Evolutionary conservation across 208 protist species (phyloP), one percentile per base, ranked within the genome.

Genomic region (Naegleria gruberi): DNA sequence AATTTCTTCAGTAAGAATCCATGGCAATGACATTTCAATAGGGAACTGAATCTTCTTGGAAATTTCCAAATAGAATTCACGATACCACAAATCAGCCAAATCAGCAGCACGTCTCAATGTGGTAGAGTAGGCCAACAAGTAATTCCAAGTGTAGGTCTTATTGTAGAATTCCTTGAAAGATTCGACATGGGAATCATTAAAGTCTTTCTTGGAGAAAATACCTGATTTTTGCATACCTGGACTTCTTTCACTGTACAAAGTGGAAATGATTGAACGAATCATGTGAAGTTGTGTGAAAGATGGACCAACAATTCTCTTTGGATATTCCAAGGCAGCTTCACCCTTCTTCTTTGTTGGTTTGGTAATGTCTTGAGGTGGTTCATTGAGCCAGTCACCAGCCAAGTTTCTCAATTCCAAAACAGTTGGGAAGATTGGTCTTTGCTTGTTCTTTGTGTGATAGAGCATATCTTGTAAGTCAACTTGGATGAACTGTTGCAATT

Each of bases 21-120:
- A 96, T 34, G 95, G 95, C 1, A 96, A 74, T 0, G 95, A 96
- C 77, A 94, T 92, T 77, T 96, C 94, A 88, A 96, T 96, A 30
- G 95, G 95, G 90, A 96, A 96, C 90, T 96, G 91, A 45, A 87
- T 12, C 19, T 41, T n/a, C 26, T 90, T 57, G 23, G 26, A 45
- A n/a, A 91, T 88, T 81, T 96, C 95, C 30, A 96, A 91, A 86
- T 95, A 96, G 82, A 95, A 96, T 88, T 96, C 95, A 41, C 94
- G 57, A 81, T 93, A 96, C 95, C 95, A 96, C 23, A 96, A 91
- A 83, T 94, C 90, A 30, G 91, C 93, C 30, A 96, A 89, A 90
- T 96, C 94, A 17, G 85, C 10, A 44, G 34, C 23, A 41, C 34
- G 23, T 74, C 26, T 82, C 17, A 93, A n/a, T 34, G 90, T 51